Percentiles rank a stretch among this genome's conserved stretches.
Evolutionary conservation across 257 asterid genomes (phyloP).

Genomic region (Solanum phureja): DNA sequence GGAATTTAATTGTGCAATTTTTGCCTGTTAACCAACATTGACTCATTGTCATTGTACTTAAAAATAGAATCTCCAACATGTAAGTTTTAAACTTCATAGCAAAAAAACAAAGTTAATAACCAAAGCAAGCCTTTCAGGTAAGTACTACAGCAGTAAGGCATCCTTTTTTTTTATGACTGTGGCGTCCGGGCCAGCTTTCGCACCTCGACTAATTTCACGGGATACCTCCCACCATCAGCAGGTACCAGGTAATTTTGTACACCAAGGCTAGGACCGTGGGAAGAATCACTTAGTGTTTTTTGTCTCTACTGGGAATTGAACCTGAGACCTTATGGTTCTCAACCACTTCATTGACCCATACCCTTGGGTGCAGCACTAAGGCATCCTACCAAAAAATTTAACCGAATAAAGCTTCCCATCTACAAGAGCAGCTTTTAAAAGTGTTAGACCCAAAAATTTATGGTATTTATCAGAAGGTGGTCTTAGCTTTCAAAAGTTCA

Average conservation of each 20-base stretch:
- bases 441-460: background rate
- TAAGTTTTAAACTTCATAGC: background rate
- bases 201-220: background rate
- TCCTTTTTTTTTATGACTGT: background rate
- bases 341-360: background rate
- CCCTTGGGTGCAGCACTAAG: background rate
- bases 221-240: background rate
- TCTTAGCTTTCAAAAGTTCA: background rate
- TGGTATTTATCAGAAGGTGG: background rate
- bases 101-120: background rate
- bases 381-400: background rate
- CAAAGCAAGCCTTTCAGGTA: background rate
- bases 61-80: background rate
- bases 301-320: background rate
- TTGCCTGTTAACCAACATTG: constrained; percentile 44
- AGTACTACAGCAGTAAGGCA: background rate
- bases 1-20: constrained; percentile 53
- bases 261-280: background rate
- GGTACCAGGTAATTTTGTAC: background rate
- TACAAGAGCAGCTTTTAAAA: background rate
- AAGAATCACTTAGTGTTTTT: background rate
- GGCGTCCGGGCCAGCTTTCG: background rate
- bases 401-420: background rate
- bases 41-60: background rate
- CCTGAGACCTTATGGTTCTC: background rate